phyloP scores from a whole-genome alignment of 73 alveolate genomes.

The Symbiodinium natans region DNA sequence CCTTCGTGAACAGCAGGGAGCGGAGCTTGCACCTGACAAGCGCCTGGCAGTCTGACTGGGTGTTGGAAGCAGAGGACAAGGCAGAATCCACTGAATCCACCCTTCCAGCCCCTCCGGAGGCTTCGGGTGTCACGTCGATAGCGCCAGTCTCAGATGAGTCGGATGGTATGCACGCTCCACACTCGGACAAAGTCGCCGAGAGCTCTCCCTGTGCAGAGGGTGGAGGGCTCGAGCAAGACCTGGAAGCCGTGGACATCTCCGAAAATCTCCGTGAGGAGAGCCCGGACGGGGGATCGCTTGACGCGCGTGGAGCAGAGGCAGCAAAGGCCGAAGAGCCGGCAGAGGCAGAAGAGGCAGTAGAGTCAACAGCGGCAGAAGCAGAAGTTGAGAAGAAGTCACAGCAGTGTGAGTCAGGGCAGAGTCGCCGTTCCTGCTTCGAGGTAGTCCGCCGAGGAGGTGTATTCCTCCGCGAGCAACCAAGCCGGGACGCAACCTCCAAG shows the following conservation, averaged over 20 bases:
- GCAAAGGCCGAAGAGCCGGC: background rate
- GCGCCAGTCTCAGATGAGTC: too few relatives aligned
- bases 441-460: conserved; percentile 16
- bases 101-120: background rate
- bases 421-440: background rate
- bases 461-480: background rate
- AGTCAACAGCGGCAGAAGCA: background rate
- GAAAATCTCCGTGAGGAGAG: background rate
- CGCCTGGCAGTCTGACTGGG: background rate
- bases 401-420: background rate
- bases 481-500: background rate
- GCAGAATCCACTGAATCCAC: too few relatives aligned
- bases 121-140: too few relatives aligned
- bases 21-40: background rate
- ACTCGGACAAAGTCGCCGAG: background rate
- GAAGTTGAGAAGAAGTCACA: too few relatives aligned
- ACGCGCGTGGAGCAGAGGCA: background rate
- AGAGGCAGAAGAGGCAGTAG: background rate
- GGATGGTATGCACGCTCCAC: too few relatives aligned
- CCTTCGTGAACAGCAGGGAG: background rate
- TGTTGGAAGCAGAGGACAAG: background rate
- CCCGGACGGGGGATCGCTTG: background rate
- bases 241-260: background rate
- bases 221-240: background rate
- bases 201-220: background rate